Base-by-base conservation (phyloP, 1,284 basidiomycete species). In the Athelia psychrophila region DNA sequence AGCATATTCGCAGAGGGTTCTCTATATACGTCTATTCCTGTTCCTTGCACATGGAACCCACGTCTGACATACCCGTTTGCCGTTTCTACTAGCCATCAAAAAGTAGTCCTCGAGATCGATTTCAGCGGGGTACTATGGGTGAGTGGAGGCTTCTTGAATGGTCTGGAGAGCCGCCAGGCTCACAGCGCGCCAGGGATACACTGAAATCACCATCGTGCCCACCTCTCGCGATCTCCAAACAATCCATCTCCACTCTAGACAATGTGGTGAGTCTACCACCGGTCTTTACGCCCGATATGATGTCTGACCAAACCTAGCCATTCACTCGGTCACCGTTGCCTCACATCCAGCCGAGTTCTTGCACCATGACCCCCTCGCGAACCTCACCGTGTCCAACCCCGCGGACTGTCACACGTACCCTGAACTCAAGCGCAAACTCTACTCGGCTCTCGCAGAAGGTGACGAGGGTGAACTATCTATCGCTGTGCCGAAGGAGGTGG, bases 401-500 rank as follows among this genome's bases (percentile, higher is more conserved):
- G 80, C 85, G 56, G 93, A 98, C 63, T 88, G 92, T 52, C 92
- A 95, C 62, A 81, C 84, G 40, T 95, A 98, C 71, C 92, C 94
- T 6, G 96, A 98, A 66, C 79, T 97, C 56, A 98, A 98, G 77
- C 83, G 96, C 50, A 91, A 88, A 71, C 71, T 97, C 27, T 99
- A 94, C 74, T 85, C 93, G 0, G 91, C 95, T 0, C 77, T 94
- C 42, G 85, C 92, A 52, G 95, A 98, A 61, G 83, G 86, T 44
- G 93, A 95, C 56, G 91, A 97, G 65, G 96, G 97, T 54, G 97
- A 98, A 69, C 71, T 99, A 36, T 93, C 93, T 15, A 93, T 99
- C 60, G 81, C 88, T 18, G 84, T 99, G 50, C 94, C 95, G 2
- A 79, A 79, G 56, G 89, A 93, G 55, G 88, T 93, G 18, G 78